These are phyloP conservation scores for Acacia pycnantha DNA, from an alignment of 331 rosid species.

Conservation along the genomic window DNA sequence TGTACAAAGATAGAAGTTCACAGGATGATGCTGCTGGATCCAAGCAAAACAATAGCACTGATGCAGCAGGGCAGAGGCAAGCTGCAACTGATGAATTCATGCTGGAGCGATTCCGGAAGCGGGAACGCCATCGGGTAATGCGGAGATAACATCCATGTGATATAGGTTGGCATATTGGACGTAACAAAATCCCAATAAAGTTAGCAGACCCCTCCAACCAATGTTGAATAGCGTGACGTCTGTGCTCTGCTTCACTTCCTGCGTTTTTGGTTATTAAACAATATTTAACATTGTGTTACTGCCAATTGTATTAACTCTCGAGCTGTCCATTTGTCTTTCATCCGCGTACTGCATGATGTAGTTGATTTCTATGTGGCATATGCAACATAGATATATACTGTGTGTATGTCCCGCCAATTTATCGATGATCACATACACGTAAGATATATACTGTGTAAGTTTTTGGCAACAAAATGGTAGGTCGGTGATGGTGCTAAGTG, in stretches of 20 bases:
- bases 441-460: neutral
- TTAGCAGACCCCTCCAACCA: neutral
- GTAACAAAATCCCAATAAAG: neutral
- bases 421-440: neutral
- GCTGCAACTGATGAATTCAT: constrained; percentile 94
- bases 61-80: constrained; percentile 76
- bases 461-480: neutral
- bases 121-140: constrained; percentile 94
- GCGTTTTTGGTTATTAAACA: constrained; percentile 3
- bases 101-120: constrained; percentile 93
- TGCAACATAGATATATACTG: no score
- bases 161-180: constrained; percentile 17
- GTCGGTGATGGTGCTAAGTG: neutral
- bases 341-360: neutral
- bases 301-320: neutral
- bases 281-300: constrained; percentile 9
- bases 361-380: neutral
- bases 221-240: constrained; percentile 3
- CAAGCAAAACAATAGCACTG: constrained; percentile 57
- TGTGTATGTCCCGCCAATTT: neutral
- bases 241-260: neutral
- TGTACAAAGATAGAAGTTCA: constrained; percentile 71
- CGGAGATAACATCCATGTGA: constrained; percentile 48
- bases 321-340: neutral
- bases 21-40: constrained; percentile 67